These are phyloP conservation scores for Aphanomyces cochlioides DNA, from an alignment of 352 stramenopile species.

Conservation along the genomic window DNA sequence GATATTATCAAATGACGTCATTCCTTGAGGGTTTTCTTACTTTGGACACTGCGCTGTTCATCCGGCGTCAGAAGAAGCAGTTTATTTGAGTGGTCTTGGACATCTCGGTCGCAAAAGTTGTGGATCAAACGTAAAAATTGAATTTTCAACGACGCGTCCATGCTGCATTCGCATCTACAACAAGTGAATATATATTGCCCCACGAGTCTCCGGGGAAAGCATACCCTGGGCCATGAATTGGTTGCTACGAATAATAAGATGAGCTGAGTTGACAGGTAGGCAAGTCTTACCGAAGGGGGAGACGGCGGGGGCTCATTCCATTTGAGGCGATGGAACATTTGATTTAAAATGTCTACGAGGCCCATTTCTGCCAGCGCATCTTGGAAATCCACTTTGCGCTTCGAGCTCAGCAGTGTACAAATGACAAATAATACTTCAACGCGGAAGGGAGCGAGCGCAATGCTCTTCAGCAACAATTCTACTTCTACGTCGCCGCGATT, in stretches of 20 bases:
- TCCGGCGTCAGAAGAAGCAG: slow-evolving; percentile 70
- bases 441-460: slow-evolving; percentile 89
- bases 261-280: background rate
- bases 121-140: slow-evolving; percentile 94
- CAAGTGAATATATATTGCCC: background rate
- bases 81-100: slow-evolving; percentile 78
- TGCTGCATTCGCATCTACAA: slow-evolving; percentile 89
- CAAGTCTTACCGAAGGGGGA: slow-evolving; percentile 29
- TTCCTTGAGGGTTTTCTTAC: background rate
- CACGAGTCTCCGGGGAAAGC: background rate
- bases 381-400: slow-evolving; percentile 92
- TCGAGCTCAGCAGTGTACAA: slow-evolving; percentile 93
- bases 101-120: slow-evolving; percentile 96
- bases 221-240: slow-evolving; percentile 59
- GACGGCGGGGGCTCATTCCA: slow-evolving; percentile 63
- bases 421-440: slow-evolving; percentile 97
- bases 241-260: slow-evolving; percentile 18
- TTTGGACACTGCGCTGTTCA: slow-evolving; percentile 37
- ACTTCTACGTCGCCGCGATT: slow-evolving; percentile 35
- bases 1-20: background rate
- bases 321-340: slow-evolving; percentile 93
- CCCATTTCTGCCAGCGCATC: slow-evolving; percentile 82
- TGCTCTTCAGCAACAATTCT: slow-evolving; percentile 87
- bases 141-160: slow-evolving; percentile 92
- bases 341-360: slow-evolving; percentile 85